Percentiles rank a stretch among this genome's conserved stretches.
Evolutionary conservation across 2,329 filamentous ascomycete species (phyloP).

Genomic region (Mycosphaerella sp.): DNA sequence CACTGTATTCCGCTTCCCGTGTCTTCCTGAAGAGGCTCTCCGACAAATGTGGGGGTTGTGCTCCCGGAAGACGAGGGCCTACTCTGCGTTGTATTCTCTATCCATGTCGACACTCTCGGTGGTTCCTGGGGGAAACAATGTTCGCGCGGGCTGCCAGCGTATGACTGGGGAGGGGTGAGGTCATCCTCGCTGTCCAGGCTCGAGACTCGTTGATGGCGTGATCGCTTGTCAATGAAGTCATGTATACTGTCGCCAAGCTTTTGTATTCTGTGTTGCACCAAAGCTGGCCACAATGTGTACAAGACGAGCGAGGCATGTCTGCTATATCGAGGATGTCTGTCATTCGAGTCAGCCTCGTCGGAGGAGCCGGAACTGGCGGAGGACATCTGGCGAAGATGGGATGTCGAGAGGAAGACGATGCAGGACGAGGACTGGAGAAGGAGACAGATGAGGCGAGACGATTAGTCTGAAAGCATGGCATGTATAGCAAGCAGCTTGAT

Average conservation of each 20-base stretch:
- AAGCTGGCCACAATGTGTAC: constrained; percentile 49
- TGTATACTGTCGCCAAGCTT: constrained; percentile 42
- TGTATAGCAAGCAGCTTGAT: neutral
- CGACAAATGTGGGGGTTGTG: constrained; percentile 11
- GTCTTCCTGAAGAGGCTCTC: constrained; percentile 4
- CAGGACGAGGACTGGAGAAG: neutral
- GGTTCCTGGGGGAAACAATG: constrained; percentile 12
- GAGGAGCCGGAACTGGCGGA: constrained; percentile 1
- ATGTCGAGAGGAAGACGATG: neutral
- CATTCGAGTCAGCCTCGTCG: neutral
- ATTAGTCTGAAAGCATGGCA: neutral
- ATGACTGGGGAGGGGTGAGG: constrained; percentile 36
- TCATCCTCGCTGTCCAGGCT: constrained; percentile 18
- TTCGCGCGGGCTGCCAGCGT: constrained; percentile 14
- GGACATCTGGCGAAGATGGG: constrained; percentile 1
- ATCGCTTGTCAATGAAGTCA: constrained; percentile 17
- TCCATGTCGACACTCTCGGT: constrained; percentile 8
- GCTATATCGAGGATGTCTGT: neutral
- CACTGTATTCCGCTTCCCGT: constrained; percentile 40
- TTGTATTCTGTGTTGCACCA: constrained; percentile 48
- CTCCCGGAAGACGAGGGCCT: constrained; percentile 20
- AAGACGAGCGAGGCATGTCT: constrained; percentile 39
- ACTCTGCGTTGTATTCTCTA: constrained; percentile 12
- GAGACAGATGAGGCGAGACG: neutral
- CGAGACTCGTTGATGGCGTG: constrained; percentile 4